Base-by-base conservation (phyloP, 2,329 filamentous ascomycete genomes). In the Ceratocystis lukuohia region DNA sequence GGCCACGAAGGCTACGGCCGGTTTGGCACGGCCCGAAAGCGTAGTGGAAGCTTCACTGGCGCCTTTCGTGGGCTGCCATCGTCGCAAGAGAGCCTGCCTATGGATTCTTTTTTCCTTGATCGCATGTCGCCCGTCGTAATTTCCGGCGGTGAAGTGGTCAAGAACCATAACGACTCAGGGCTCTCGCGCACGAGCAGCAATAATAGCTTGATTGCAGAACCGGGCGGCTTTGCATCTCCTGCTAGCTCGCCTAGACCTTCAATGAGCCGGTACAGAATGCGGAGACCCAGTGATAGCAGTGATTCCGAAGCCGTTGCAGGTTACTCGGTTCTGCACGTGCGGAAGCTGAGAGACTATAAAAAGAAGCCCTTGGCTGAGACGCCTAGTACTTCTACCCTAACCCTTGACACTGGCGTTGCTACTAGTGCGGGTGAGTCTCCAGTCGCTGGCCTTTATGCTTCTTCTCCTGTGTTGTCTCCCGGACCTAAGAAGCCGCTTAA, bases 1-100 rank as follows among this genome's bases (percentile, higher is more conserved):
- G 93, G 93, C 0, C 91, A 97, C 72, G 93, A 97, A 76, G 88
- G 88, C 1, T 92, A 93, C 71, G 88, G 88, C 0, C 82, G 82
- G 66, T 79, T 89, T 66, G 84, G 85, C 2, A 77, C 80, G 4
- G 71, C 78, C 37, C 82, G 85, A 67, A 82, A 87, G 37, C 82
- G 87, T 65, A 90, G 85, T 71, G 83, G 81, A 68, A 86, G 83
- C 71, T 77, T 79, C 22, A 76, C 80, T 6, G 82, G 79, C 68
- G 70, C 77, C 28, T 73, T 74, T 2, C 78, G 77, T 30, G 78
- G 76, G 4, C 75, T 75, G 22, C 75, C 77, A 64, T 76, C 78
- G 3, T 83, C 82, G 0, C 80, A 81, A 67, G 81, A 85, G 59
- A 83, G 79, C 64, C 72, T 80, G 48, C 71, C 74, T 12, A 80